These are phyloP conservation scores for Neospermospora avenae DNA, from an alignment of 2,329 filamentous ascomycete species.

Conservation along the genomic window DNA sequence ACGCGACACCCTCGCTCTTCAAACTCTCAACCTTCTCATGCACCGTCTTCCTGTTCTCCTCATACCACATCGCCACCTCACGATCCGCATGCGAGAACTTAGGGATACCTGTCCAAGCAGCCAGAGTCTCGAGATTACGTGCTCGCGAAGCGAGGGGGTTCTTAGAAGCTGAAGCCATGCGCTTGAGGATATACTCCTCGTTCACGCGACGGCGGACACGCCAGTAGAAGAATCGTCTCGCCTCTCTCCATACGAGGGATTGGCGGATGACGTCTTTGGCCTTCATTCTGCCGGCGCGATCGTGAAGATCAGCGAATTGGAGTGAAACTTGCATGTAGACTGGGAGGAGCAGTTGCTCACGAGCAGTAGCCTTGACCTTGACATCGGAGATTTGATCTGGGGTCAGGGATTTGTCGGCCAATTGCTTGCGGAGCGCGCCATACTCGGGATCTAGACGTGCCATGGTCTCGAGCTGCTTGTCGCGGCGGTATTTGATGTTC, in stretches of 20 bases:
- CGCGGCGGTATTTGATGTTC: conserved; percentile 96
- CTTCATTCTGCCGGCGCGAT: conserved; percentile 95
- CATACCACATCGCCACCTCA: conserved; percentile 90
- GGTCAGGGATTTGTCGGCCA: conserved; percentile 60
- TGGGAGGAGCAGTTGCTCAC: conserved; percentile 85
- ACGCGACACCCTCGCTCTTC: conserved; percentile 70
- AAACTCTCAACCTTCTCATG: conserved; percentile 80
- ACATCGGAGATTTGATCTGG: conserved; percentile 73
- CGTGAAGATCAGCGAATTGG: conserved; percentile 96
- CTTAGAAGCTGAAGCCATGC: conserved; percentile 57
- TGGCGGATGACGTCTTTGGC: conserved; percentile 93
- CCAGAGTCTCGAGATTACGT: conserved; percentile 69
- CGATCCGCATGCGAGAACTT: conserved; percentile 78
- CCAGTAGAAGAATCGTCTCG: conserved; percentile 99
- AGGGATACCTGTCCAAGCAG: conserved; percentile 76
- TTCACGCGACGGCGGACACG: conserved; percentile 93
- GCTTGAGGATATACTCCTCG: conserved; percentile 95
- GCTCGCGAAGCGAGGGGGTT: conserved; percentile 53
- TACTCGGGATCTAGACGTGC: conserved; percentile 85
- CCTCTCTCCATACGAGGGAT: conserved; percentile 79
- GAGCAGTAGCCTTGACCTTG: conserved; percentile 78
- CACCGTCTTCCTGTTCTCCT: conserved; percentile 84
- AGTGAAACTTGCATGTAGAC: conserved; percentile 95
- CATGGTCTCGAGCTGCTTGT: conserved; percentile 98
- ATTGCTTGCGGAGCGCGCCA: conserved; percentile 75